Base-by-base conservation (phyloP, 2,329 filamentous ascomycete genomes). In the Chrysosphaeria jannelii region DNA sequence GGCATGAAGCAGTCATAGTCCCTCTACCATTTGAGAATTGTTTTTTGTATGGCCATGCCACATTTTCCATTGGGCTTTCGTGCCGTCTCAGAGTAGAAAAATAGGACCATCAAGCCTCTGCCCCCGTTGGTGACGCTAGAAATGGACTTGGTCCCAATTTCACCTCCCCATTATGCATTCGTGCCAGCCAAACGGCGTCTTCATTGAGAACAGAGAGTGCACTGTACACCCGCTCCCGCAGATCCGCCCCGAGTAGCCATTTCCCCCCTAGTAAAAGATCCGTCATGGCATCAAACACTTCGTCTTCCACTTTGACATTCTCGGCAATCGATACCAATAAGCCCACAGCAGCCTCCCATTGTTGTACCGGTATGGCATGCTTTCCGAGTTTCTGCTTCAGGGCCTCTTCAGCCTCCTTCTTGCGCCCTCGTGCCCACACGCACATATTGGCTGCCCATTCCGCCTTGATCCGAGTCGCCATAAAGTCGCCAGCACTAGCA, bases 181-280 rank as follows among this genome's bases (percentile, higher is more conserved):
- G 41, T 19, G 49, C 47, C 31, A 81, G 42, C 75, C 75, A 88
- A 4, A 85, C 66, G 2, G 69, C 67, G 46, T 85, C 74, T 1
- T 53, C 47, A 39, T 81, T 78, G 25, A 68, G 45, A 3, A 38
- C 43, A 31, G 70, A 61, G 21, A 85, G 41, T 8, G 58, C 61
- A 16, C 45, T 42, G 22, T 49, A 53, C 8, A 67, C 52, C 22
- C 56, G 46, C 2, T 35, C 25, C 13, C 31, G 20, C 40, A 24
- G 10, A 10, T 48, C 41, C 21, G 66, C 33, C 18, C 7, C 7
- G 7, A 18, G n/a, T 7, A 18, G 48, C n/a, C n/a, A n/a, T n/a
- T n/a, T n/a, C n/a, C n/a, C 38, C 15, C 53, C 52, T 3, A 40
- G 49, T 13, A 85, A 39, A 24, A 79, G 41, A 5, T 56, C 53